A percentile compares a stretch with the other conserved stretches of the same genome.
phyloP scores from a whole-genome alignment of 768 basidiomycete species.

The Russula emetica region DNA sequence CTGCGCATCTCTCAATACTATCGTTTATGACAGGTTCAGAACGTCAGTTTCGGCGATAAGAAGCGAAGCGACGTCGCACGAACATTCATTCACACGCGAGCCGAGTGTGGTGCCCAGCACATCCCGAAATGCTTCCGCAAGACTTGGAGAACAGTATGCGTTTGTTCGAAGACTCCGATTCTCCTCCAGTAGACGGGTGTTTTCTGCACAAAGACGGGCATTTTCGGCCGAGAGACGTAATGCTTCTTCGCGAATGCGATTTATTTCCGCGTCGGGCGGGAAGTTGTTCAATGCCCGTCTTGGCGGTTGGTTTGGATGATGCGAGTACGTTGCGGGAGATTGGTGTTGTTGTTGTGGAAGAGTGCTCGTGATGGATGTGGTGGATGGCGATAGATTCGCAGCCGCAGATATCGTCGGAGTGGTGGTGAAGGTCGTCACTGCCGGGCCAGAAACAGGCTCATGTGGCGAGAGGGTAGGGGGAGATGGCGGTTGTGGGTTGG shows the following conservation, averaged over 20 bases:
- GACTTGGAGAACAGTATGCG: constrained; percentile 22
- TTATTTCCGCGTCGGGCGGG: constrained; percentile 14
- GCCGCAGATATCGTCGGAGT: constrained; percentile 20
- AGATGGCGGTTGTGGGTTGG: constrained; percentile 21
- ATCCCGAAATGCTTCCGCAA: constrained; percentile 25
- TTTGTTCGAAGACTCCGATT: constrained; percentile 23
- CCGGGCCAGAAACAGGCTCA: constrained; percentile 6
- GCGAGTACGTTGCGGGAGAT: constrained; percentile 14
- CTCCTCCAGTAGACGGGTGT: constrained; percentile 24
- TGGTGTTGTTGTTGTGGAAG: constrained; percentile 7
- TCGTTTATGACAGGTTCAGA: not conserved
- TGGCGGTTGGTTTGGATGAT: constrained; percentile 9
- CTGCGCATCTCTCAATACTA: constrained; percentile 26
- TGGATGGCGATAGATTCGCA: constrained; percentile 18
- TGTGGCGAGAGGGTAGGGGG: constrained; percentile 18
- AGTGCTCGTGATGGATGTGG: constrained; percentile 20
- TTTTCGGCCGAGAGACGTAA: constrained; percentile 26
- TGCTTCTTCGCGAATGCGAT: constrained; percentile 25
- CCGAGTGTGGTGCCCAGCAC: constrained; percentile 22
- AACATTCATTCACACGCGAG: constrained; percentile 24
- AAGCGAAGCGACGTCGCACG: not conserved
- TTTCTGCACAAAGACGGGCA: constrained; percentile 26
- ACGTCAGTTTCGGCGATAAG: constrained; percentile 1
- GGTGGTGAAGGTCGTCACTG: constrained; percentile 13
- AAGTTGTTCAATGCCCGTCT: constrained; percentile 13